Evolutionary conservation across 495 filamentous ascomycete species (phyloP), one percentile per base, ranked within the genome.

Genomic region (Margaritispora aquatica): DNA sequence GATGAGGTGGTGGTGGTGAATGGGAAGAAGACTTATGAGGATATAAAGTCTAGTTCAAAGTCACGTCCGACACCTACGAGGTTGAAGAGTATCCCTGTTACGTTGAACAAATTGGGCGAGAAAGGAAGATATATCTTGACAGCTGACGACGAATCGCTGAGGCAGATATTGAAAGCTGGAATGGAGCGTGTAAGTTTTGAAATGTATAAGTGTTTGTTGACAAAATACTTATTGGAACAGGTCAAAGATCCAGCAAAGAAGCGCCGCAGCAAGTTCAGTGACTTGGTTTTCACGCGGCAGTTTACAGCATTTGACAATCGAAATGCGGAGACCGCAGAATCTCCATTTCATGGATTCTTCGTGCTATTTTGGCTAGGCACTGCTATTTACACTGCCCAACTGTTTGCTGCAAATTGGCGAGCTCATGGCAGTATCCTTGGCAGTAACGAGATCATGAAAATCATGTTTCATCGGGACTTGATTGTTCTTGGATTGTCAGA

Each of bases 311-410:
- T 91, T 63, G 88, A 91, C 68, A 76, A 83, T 13, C 82, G 84
- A 59, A 88, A 88, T 70, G 74, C 76, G 5, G 68, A 69, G 1
- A 76, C 75, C 13, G 73, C 75, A 13, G 76, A 80, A 17, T 84
- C 79, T 23, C 80, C 82, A 9, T 90, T 89, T 61, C 81, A 87
- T 64, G 88, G 88, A 27, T 90, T 91, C 70, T 90, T 88, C 62
- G 87, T 84, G 1, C 77, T 91, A 4, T 89, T 90, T 70, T 91
- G 88, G 80, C 77, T 91, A 50, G 76, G 76, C 2, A 81, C 88
- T 59, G 75, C 75, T 22, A 68, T 89, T 51, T 73, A 86, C 63
- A 74, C 88, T 26, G 58, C 88, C 41, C 81, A 82, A 66, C 74
- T 87, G 29, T 82, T 75, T 8, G 83, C 81, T 54, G 80, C 84